These are phyloP conservation scores for Cyclocybe aegerita DNA, from an alignment of 768 basidiomycete genomes.

Conservation along the genomic window DNA sequence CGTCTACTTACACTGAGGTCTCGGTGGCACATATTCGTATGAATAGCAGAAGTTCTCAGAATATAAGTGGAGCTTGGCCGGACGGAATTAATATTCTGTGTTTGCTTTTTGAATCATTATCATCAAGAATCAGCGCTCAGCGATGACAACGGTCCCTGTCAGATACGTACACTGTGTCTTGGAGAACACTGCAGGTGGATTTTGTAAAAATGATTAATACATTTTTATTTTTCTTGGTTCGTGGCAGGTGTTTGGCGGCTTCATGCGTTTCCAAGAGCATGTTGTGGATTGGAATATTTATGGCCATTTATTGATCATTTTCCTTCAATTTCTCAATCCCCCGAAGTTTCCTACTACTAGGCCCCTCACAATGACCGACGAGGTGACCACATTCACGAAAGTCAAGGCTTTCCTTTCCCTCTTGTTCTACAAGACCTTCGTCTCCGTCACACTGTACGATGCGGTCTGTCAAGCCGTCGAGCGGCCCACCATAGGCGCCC, in stretches of 20 bases:
- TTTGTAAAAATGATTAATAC: neutral
- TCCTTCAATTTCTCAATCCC: neutral
- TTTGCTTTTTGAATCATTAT: too few relatives aligned
- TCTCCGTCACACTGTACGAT: constrained; percentile 4
- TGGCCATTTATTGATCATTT: constrained; percentile 3
- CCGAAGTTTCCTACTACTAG: neutral
- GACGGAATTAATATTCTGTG: too few relatives aligned
- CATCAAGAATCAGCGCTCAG: too few relatives aligned
- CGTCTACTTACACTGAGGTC: too few relatives aligned
- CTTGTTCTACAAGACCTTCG: neutral
- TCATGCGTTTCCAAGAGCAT: too few relatives aligned
- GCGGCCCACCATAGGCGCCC: neutral
- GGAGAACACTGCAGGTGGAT: neutral
- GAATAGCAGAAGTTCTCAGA: too few relatives aligned
- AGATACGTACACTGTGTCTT: neutral
- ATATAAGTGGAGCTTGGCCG: too few relatives aligned
- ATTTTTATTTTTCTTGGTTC: neutral
- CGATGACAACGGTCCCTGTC: too few relatives aligned
- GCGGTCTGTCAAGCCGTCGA: neutral
- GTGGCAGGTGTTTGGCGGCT: neutral
- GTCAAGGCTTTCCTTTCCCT: neutral
- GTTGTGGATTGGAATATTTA: neutral
- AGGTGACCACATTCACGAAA: neutral
- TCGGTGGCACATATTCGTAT: too few relatives aligned
- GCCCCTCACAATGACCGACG: neutral